Conservation (phyloP, 2,329 filamentous ascomycete species). For the Hypoxylon sp. region DNA sequence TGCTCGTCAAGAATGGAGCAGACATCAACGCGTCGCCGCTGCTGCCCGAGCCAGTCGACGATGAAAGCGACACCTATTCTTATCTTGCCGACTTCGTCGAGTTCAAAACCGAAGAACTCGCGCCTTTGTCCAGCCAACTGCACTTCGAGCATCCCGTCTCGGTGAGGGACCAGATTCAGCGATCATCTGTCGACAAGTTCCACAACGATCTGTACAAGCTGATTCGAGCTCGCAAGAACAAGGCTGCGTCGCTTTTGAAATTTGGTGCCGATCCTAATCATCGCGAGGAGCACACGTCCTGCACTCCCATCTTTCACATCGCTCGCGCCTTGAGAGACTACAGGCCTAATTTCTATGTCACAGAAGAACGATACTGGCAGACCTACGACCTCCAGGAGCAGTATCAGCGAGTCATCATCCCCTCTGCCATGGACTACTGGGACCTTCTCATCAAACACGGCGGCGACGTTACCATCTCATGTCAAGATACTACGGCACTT, state of each 20-base stretch:
- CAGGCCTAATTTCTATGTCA: not conserved
- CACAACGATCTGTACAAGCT: not conserved
- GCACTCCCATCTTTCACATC: constrained; percentile 6
- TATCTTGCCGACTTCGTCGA: not conserved
- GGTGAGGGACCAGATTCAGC: too few species aligned
- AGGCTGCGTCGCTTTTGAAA: not conserved
- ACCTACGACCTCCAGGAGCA: not conserved
- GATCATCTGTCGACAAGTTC: too few species aligned
- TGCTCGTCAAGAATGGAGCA: constrained; percentile 1
- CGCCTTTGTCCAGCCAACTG: constrained; percentile 5
- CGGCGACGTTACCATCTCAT: not conserved
- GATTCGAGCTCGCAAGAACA: not conserved
- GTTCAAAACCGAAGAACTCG: not conserved
- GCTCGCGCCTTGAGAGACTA: not conserved
- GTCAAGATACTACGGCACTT: constrained; percentile 1
- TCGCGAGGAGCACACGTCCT: not conserved
- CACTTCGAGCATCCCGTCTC: not conserved
- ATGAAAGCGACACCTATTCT: not conserved
- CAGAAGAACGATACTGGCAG: not conserved
- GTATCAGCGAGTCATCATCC: not conserved
- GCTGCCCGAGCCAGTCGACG: not conserved
- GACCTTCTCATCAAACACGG: not conserved
- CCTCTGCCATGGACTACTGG: not conserved
- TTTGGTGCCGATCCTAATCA: constrained; percentile 14
- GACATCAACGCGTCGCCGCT: constrained; percentile 7